These are phyloP conservation scores for Asterochloris sp. DNA, from an alignment of 139 green algal species.

Conservation along the genomic window DNA sequence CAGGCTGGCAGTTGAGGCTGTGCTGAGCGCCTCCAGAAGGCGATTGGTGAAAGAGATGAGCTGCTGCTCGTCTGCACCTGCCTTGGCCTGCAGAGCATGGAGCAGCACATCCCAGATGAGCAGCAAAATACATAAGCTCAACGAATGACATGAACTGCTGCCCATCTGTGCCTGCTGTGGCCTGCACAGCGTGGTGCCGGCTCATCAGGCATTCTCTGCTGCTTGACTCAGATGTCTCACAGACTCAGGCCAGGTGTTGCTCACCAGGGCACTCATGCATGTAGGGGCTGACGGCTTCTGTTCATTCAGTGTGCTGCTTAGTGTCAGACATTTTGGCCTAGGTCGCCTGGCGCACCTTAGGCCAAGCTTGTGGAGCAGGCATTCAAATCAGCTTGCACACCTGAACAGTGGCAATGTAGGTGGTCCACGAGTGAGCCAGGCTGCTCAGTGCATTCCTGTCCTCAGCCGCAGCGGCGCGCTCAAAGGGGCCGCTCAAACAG, in stretches of 20 bases:
- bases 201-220: too few relatives aligned
- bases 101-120: neutral
- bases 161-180: too few relatives aligned
- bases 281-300: too few relatives aligned
- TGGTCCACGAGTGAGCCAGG: slow-evolving; percentile 59
- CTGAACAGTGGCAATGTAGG: slow-evolving; percentile 40
- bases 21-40: slow-evolving; percentile 1
- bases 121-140: neutral
- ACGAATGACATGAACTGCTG: too few relatives aligned
- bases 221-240: too few relatives aligned
- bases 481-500: slow-evolving; percentile 61
- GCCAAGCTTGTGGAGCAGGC: too few relatives aligned
- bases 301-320: too few relatives aligned
- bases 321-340: too few relatives aligned
- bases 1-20: neutral
- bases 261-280: too few relatives aligned
- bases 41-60: slow-evolving; percentile 32
- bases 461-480: slow-evolving; percentile 42
- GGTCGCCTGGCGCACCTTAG: too few relatives aligned
- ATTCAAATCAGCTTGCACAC: neutral
- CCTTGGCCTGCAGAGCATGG: slow-evolving; percentile 4
- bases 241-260: too few relatives aligned
- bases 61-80: neutral
- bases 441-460: slow-evolving; percentile 24
- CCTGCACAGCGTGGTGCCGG: too few relatives aligned